Base-by-base conservation (phyloP, 1,284 basidiomycete genomes). In the Trametes pubescens region DNA sequence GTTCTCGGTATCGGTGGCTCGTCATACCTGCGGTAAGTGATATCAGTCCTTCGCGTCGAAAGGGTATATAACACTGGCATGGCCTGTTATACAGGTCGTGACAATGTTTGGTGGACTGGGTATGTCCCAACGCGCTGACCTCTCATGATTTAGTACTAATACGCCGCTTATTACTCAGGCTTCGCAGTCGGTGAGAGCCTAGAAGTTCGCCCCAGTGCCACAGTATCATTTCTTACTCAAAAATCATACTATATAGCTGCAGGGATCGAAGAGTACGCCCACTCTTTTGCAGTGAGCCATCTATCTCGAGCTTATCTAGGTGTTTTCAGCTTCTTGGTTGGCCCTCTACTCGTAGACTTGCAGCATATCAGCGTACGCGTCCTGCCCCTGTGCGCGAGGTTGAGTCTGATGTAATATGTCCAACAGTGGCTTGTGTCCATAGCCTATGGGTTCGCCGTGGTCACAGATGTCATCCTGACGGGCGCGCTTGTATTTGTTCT, bases 361-460 rank as follows among this genome's bases (percentile, higher is more conserved):
- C n/a, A n/a, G n/a, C n/a, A n/a, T n/a, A n/a, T n/a, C n/a, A n/a
- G n/a, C n/a, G n/a, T n/a, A n/a, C n/a, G n/a, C n/a, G n/a, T n/a
- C n/a, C n/a, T n/a, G n/a, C n/a, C n/a, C n/a, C n/a, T n/a, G n/a
- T n/a, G n/a, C n/a, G n/a, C n/a, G n/a, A n/a, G n/a, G n/a, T n/a
- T n/a, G n/a, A n/a, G n/a, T n/a, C n/a, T n/a, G n/a, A n/a, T n/a
- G n/a, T n/a, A n/a, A n/a, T n/a, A n/a, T n/a, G n/a, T n/a, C n/a
- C n/a, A n/a, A n/a, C n/a, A 61, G 64, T 65, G 64, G 64, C n/a
- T 59, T 51, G 13, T 48, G 1, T 61, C 59, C 2, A 43, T 35
- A 5, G 51, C 48, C 11, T 51, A 38, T n/a, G 58, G 47, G 3
- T 48, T 51, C 26, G 43, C 37, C 1, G 47, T 61, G n/a, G 29